Conservation (phyloP, 225 moss, liverwort and hornwort genomes). For the Physcomitrellopsis africana region DNA sequence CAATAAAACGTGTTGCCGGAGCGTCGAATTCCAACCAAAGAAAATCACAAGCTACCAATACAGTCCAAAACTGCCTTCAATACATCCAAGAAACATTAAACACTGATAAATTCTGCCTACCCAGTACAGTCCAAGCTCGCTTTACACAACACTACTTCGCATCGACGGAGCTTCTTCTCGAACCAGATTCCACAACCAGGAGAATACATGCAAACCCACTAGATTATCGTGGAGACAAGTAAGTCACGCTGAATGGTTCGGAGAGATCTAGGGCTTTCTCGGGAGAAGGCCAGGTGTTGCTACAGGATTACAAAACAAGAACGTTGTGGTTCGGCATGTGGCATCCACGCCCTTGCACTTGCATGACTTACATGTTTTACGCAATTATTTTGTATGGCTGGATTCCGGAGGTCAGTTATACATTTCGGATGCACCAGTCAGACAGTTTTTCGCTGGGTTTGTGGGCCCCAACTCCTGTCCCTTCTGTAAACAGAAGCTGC, state of each 20-base stretch:
- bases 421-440: too few relatives aligned
- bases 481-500: too few relatives aligned
- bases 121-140: background rate
- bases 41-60: background rate
- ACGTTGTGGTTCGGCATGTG: background rate
- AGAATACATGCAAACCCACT: background rate
- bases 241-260: background rate
- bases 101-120: background rate
- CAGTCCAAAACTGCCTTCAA: too few relatives aligned
- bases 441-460: too few relatives aligned
- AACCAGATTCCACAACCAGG: background rate
- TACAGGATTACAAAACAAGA: background rate
- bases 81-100: background rate
- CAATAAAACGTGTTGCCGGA: background rate
- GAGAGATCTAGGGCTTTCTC: background rate
- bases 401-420: background rate
- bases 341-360: background rate
- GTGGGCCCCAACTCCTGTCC: too few relatives aligned
- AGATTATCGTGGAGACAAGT: background rate
- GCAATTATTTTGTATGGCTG: background rate
- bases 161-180: background rate
- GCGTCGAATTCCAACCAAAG: background rate
- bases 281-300: conserved; percentile 7
- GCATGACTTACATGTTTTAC: background rate
- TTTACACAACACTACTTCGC: background rate